A percentile compares a stretch with the other conserved stretches of the same genome.
Conservation (phyloP, 1,139 yeast genomes). For the Hemisphaericaspora lyxosophila region DNA sequence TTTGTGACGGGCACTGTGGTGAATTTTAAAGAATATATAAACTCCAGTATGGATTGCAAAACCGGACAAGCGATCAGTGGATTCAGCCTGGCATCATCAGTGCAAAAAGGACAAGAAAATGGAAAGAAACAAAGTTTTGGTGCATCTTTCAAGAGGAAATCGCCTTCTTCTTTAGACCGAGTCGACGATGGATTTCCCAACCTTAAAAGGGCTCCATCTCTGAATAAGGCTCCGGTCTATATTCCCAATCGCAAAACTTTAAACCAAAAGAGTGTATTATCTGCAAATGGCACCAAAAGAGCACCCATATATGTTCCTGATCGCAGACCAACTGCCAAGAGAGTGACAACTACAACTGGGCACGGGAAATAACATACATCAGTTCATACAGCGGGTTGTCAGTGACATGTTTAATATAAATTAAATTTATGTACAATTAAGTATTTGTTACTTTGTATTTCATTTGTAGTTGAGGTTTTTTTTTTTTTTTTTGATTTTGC, state of each 20-base stretch:
- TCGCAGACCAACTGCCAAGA: too few relatives aligned
- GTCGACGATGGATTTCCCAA: too few relatives aligned
- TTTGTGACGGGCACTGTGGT: constrained; percentile 14
- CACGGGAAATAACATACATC: too few relatives aligned
- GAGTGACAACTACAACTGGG: too few relatives aligned
- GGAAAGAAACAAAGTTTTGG: background rate
- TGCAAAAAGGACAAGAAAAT: background rate
- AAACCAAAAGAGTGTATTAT: constrained; percentile 9
- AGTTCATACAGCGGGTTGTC: too few relatives aligned
- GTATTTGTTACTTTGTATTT: too few relatives aligned
- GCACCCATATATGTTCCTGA: constrained; percentile 20
- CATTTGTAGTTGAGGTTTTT: too few relatives aligned
- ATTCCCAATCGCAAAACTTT: constrained; percentile 22
- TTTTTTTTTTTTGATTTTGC: too few relatives aligned
- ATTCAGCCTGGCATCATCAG: background rate
- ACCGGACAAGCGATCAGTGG: background rate
- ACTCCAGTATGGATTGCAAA: background rate
- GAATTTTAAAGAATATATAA: background rate
- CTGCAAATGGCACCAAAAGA: constrained; percentile 3
- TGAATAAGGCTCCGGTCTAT: constrained; percentile 29
- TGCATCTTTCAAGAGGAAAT: too few relatives aligned
- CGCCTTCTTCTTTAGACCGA: too few relatives aligned
- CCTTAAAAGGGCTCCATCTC: background rate
- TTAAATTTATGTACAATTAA: too few relatives aligned
- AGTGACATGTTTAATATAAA: too few relatives aligned